These are phyloP conservation scores for Colletotrichum costaricense DNA, from an alignment of 2,329 filamentous ascomycete species.

Conservation along the genomic window DNA sequence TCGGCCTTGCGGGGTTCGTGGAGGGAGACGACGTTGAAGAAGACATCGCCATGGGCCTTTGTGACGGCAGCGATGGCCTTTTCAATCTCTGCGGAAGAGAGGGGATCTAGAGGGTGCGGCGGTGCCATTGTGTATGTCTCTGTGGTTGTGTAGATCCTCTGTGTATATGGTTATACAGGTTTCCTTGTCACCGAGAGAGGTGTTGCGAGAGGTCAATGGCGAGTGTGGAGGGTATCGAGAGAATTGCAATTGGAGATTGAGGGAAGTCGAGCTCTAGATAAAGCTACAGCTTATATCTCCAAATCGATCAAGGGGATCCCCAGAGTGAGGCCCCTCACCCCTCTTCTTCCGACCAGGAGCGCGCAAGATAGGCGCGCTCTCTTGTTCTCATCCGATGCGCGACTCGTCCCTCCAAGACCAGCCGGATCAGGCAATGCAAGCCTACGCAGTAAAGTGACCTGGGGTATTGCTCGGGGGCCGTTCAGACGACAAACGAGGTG, in stretches of 20 bases:
- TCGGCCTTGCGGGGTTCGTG: slow-evolving; percentile 87
- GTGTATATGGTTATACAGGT: not conserved
- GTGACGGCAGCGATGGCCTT: slow-evolving; percentile 75
- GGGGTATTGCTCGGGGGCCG: not conserved
- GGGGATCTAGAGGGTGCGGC: slow-evolving; percentile 80
- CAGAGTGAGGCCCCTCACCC: slow-evolving; percentile 13
- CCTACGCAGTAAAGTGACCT: not conserved
- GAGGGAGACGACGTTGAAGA: slow-evolving; percentile 88
- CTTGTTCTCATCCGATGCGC: not conserved
- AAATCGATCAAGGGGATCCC: not conserved
- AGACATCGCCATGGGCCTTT: slow-evolving; percentile 75
- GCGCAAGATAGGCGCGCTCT: slow-evolving; percentile 20
- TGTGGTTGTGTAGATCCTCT: not conserved
- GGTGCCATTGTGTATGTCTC: slow-evolving; percentile 11
- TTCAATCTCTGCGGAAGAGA: slow-evolving; percentile 79
- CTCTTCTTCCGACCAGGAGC: not conserved
- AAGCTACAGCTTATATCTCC: slow-evolving; percentile 22
- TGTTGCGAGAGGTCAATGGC: not conserved
- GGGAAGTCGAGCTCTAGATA: slow-evolving; percentile 13
- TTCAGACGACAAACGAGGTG: not conserved
- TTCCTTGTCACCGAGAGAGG: not conserved
- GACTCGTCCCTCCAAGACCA: slow-evolving; percentile 9
- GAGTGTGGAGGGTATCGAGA: not conserved
- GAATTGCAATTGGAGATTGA: not conserved
- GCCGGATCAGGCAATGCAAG: slow-evolving; percentile 12